Conservation (phyloP, 78 protist genomes). For the Isochrysis galbana region DNA sequence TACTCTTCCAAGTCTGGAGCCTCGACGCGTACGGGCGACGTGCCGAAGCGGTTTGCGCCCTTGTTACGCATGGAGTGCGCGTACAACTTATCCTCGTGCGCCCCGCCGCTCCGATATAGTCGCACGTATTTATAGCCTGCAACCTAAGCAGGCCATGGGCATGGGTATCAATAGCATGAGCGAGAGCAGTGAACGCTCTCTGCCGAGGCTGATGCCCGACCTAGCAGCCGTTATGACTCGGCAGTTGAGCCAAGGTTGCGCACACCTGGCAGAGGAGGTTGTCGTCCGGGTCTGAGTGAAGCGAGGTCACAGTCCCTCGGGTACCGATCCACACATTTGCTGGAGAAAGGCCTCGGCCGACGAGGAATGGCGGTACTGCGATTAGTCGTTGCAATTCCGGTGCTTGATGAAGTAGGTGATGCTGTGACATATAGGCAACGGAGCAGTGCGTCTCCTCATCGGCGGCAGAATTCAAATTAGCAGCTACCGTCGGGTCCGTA, state of each 20-base stretch:
- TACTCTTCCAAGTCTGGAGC: neutral
- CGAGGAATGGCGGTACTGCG: neutral
- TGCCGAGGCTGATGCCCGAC: no score
- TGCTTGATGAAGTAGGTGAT: neutral
- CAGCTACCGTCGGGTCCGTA: neutral
- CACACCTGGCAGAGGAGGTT: slow-evolving; percentile 57
- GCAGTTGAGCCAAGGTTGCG: no score
- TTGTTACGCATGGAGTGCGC: neutral
- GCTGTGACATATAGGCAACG: slow-evolving; percentile 24
- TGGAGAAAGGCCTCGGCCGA: neutral
- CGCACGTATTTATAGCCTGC: slow-evolving; percentile 69
- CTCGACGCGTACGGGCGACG: slow-evolving; percentile 50
- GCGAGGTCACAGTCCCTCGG: slow-evolving; percentile 68
- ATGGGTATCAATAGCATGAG: no score
- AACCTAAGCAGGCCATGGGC: no score
- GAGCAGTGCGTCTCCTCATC: neutral
- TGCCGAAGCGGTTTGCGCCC: neutral
- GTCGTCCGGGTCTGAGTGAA: slow-evolving; percentile 64
- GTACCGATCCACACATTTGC: slow-evolving; percentile 69
- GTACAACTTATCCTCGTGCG: slow-evolving; percentile 24
- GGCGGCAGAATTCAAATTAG: no score
- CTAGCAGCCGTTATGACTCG: no score
- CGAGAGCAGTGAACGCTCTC: no score
- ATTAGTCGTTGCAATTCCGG: slow-evolving; percentile 6
- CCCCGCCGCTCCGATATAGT: slow-evolving; percentile 46